These are phyloP conservation scores for Nicotiana knightiana DNA, from an alignment of 257 asterid genomes.

Conservation along the genomic window DNA sequence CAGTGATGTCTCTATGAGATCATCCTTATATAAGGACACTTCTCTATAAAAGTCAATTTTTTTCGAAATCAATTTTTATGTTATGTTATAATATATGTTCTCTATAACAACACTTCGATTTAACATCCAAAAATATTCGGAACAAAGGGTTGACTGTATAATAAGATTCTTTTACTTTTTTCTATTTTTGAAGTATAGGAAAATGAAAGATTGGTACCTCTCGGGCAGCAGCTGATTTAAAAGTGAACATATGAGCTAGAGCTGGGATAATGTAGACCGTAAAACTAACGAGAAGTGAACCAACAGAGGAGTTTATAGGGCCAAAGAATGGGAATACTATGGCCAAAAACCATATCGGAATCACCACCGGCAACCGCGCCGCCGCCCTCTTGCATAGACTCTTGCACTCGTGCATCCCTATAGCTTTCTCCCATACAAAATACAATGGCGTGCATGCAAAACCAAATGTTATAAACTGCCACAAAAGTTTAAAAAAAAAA, in stretches of 20 bases:
- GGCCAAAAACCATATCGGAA: constrained; percentile 95
- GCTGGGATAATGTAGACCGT: constrained; percentile 91
- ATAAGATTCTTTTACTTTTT: background rate
- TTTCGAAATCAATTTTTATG: too few relatives aligned
- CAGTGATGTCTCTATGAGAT: too few relatives aligned
- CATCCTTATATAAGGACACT: too few relatives aligned
- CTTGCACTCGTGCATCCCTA: constrained; percentile 88
- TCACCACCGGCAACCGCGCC: constrained; percentile 74
- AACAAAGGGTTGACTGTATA: too few relatives aligned
- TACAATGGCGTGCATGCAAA: constrained; percentile 93
- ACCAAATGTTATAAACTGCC: constrained; percentile 94
- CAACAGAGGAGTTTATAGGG: constrained; percentile 87
- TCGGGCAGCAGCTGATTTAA: constrained; percentile 67
- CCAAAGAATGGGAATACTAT: constrained; percentile 92
- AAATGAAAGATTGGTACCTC: constrained; percentile 41
- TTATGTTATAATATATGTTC: too few relatives aligned
- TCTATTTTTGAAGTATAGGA: too few relatives aligned
- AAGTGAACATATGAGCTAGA: constrained; percentile 77
- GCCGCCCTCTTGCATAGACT: constrained; percentile 86
- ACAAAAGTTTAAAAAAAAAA: background rate
- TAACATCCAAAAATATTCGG: too few relatives aligned
- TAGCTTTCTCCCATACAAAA: constrained; percentile 93
- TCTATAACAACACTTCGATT: too few relatives aligned
- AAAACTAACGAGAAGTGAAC: constrained; percentile 88
- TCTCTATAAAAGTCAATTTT: too few relatives aligned